Base-by-base conservation (phyloP, 1,284 basidiomycete genomes). In the Tilletia caries region DNA sequence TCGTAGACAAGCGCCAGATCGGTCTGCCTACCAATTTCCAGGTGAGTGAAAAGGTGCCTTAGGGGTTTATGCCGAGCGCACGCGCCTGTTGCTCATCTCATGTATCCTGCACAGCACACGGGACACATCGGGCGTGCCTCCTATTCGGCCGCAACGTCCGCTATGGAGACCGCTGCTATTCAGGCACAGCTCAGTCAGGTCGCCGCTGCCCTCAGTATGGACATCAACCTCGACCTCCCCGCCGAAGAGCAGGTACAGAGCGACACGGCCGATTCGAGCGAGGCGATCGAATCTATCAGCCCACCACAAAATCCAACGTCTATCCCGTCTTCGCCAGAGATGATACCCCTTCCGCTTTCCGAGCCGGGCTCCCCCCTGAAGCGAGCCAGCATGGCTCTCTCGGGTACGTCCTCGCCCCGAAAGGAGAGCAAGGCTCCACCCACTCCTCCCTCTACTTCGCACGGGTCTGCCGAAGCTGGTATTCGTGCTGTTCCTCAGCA, bases 11-110 rank as follows among this genome's bases (percentile, higher is more conserved):
- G 32, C 29, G 32, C n/a, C 29, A 62, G 58, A 62, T 62, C 32
- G 58, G 58, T 33, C 58, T 62, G 4, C 58, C 58, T 12, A 62
- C 58, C 33, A 62, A 62, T n/a, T 62, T 62, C 58, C 27, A 62
- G 58, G 58, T 62, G 58, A 62, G 33, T 33, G 18, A 62, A 33
- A 23, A 20, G 54, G n/a, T 60, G 23, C 6, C 32, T 60, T 6
- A 5, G 20, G 8, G 54, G 5, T 60, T 6, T 5, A 1, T 8
- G 12, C 48, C 2, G 25, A 6, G 3, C 20, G 10, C 48, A 50
- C 48, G 10, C 25, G 8, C 20, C 18, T 27, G 2, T n/a, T n/a
- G 20, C 25, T 4, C 48, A 27, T n/a, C 48, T 20, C 25, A 6
- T 50, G 12, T 27, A 18, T 50, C 8, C 6, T 6, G 1, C 29